phyloP scores from a whole-genome alignment of 306 rosid genomes.

The Gastrolobium villosum region DNA sequence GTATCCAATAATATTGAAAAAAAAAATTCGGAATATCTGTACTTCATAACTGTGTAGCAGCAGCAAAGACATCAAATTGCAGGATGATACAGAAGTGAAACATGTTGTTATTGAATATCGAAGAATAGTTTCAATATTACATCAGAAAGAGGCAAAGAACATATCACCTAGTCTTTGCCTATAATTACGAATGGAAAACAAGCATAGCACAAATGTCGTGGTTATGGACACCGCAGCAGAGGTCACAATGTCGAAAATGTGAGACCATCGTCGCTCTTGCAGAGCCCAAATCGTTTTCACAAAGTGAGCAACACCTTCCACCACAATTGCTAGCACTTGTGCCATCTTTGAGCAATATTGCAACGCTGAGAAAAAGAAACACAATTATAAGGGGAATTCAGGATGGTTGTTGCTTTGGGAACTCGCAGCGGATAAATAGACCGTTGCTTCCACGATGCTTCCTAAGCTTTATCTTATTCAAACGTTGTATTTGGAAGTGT shows the following conservation, averaged over 20 bases:
- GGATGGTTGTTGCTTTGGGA: background rate
- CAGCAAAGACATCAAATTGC: background rate
- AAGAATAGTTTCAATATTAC: slow-evolving; percentile 5
- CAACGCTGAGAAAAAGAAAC: background rate
- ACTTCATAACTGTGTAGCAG: too few relatives aligned
- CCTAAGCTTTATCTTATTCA: slow-evolving; percentile 37
- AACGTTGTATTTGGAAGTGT: background rate
- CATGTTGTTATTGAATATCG: background rate
- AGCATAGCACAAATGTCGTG: slow-evolving; percentile 55
- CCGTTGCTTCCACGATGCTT: slow-evolving; percentile 63
- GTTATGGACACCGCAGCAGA: slow-evolving; percentile 59
- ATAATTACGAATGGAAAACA: slow-evolving; percentile 47
- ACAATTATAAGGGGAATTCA: background rate
- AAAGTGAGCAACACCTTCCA: slow-evolving; percentile 54
- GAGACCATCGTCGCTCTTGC: slow-evolving; percentile 68
- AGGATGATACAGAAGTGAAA: slow-evolving; percentile 4
- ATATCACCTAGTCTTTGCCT: slow-evolving; percentile 33
- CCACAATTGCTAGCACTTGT: slow-evolving; percentile 53
- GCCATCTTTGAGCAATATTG: slow-evolving; percentile 47
- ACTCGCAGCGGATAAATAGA: slow-evolving; percentile 37
- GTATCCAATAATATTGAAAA: too few relatives aligned
- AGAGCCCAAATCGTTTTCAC: slow-evolving; percentile 68
- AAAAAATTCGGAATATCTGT: too few relatives aligned
- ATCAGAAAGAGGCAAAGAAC: slow-evolving; percentile 45
- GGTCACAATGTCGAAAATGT: slow-evolving; percentile 56